Conservation (phyloP, 345 rosid genomes). For the Euphorbia peplus region DNA sequence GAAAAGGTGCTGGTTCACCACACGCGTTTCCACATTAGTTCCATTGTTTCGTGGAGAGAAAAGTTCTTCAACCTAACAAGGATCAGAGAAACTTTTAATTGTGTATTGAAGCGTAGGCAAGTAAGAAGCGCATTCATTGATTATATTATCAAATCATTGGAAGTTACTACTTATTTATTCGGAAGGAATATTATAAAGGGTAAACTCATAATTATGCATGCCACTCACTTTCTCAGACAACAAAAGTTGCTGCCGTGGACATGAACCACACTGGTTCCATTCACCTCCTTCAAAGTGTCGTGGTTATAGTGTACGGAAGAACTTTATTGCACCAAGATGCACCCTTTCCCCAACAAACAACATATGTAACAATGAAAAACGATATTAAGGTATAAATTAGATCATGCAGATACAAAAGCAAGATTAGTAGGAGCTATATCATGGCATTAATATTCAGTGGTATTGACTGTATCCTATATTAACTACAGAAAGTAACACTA, state of each 20-base stretch:
- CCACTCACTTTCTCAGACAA: conserved; percentile 53
- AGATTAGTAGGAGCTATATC: neutral
- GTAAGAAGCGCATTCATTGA: neutral
- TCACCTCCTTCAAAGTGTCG: conserved; percentile 99
- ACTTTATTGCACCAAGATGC: conserved; percentile 41
- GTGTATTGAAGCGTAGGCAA: neutral
- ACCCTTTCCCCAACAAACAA: conserved; percentile 42
- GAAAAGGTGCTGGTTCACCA: conserved; percentile 62
- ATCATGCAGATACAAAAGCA: conserved; percentile 4
- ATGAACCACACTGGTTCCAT: conserved; percentile 96
- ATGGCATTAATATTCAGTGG: neutral
- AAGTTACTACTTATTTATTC: too few species aligned
- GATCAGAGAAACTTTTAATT: neutral
- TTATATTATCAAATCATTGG: neutral
- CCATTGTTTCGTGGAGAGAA: conserved; percentile 63
- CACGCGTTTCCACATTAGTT: conserved; percentile 69
- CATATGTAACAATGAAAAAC: conserved; percentile 28
- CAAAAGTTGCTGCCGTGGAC: conserved; percentile 54
- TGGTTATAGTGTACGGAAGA: conserved; percentile 82
- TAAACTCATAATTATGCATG: conserved; percentile 4
- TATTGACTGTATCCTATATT: neutral
- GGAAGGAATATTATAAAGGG: neutral
- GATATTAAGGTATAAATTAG: neutral
- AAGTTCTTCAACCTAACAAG: conserved; percentile 60
- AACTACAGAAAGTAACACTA: too few species aligned